Evolutionary conservation across 768 basidiomycete genomes (phyloP), one percentile per base, ranked within the genome.

Genomic region (Pleurotus tuber-regium): DNA sequence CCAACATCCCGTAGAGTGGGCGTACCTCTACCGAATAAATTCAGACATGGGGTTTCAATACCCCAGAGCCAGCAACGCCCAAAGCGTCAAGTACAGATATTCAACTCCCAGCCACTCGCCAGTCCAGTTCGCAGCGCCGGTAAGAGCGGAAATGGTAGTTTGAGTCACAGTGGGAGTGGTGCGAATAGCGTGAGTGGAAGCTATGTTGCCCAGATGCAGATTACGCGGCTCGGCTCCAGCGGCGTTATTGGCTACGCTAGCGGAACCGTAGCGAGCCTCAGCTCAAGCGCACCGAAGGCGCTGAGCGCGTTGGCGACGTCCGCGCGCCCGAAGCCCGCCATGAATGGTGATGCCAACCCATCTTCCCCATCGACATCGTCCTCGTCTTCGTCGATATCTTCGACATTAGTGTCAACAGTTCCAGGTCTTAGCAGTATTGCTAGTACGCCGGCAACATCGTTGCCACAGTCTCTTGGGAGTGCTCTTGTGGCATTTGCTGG

Each of bases 1-100:
- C 88, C 88, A 16, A 86, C 86, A 7, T 89, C 87, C 19, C 84
- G 86, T 58, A 83, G 88, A 38, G 89, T 95, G 16, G 88, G 85
- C 25, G 82, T 95, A 0, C 92, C 92, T 6, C 70, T 78, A 24
- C 83, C 84, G 12, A 82, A 83, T 47, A 85, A 78, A 67, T 75
- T 73, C 48, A 85, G 79, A 40, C 68, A 80, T 21, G 81, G 82
- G 31, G 80, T 85, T 51, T 75, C 78, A 26, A 87, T 83, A 58
- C 84, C 81, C 39, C 77, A 72, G 42, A 75, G 74, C 36, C 78
- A 77, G 51, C 70, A 75, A 53, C 62, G 73, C 43, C 52, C 78
- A 10, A 76, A 80, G 55, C 78, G 80, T 19, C 84, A 87, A 52
- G 89, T 91, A 36, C 85, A 90, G 60, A 92, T 91, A 29, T 88